phyloP scores from a whole-genome alignment of 2,329 filamentous ascomycete species.

The Scedosporium apiospermum region DNA sequence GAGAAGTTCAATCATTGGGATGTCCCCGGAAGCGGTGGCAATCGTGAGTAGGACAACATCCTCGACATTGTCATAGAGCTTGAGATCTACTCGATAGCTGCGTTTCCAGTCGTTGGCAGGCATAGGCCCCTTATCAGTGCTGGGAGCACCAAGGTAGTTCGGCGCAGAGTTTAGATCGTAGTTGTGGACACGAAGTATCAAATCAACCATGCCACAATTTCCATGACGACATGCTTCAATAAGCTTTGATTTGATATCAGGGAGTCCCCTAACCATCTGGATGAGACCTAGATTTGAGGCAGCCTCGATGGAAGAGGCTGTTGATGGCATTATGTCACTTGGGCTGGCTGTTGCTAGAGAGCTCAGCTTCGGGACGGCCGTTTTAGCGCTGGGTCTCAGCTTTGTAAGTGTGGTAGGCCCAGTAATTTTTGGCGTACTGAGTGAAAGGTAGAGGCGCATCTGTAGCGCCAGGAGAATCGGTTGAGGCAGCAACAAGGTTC shows the following conservation, averaged over 20 bases:
- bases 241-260: no score
- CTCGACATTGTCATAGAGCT: background rate
- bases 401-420: background rate
- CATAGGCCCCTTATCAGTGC: background rate
- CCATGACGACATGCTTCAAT: no score
- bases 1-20: background rate
- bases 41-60: background rate
- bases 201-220: no score
- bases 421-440: background rate
- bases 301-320: no score
- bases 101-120: no score
- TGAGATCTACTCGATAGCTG: no score
- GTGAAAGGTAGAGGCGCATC: background rate
- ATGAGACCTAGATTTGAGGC: no score
- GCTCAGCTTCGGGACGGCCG: background rate
- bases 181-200: no score
- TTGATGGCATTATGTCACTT: no score
- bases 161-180: no score
- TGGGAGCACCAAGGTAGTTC: no score
- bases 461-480: background rate
- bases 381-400: background rate
- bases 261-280: no score
- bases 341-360: background rate
- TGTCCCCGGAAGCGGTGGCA: background rate
- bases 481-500: background rate